These are phyloP conservation scores for Entomophthora muscae DNA, from an alignment of 371 early-diverging fungal genomes.

Conservation along the genomic window DNA sequence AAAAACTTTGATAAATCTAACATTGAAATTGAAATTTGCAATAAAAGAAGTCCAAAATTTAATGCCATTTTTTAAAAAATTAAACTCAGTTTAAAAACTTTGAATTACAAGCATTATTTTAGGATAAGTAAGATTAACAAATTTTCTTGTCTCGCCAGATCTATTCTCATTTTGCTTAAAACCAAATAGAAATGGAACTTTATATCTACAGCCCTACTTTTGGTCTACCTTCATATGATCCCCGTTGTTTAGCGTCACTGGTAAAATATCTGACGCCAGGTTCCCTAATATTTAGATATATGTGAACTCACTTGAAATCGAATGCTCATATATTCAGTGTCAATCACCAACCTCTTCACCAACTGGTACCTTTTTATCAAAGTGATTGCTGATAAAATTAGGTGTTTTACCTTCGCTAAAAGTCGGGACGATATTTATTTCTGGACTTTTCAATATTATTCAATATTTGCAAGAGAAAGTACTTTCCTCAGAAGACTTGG, in stretches of 20 bases:
- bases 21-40: no score
- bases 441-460: not conserved
- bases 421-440: not conserved
- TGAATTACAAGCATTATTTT: no score
- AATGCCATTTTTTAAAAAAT: no score
- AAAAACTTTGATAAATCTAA: no score
- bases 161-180: no score
- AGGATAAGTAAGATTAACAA: no score
- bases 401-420: not conserved
- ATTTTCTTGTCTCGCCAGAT: no score
- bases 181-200: not conserved
- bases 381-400: not conserved
- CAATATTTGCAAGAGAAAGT: not conserved
- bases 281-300: not conserved
- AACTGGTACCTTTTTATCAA: not conserved
- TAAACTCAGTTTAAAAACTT: no score
- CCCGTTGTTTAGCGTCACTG: conserved; percentile 1
- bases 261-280: not conserved
- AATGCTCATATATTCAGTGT: not conserved
- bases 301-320: not conserved
- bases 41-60: no score
- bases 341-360: not conserved
- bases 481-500: not conserved
- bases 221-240: not conserved
- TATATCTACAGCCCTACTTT: not conserved